Evolutionary conservation across 2,329 filamentous ascomycete genomes (phyloP), one percentile per base, ranked within the genome.

Genomic region (Pseudocercospora vitis): DNA sequence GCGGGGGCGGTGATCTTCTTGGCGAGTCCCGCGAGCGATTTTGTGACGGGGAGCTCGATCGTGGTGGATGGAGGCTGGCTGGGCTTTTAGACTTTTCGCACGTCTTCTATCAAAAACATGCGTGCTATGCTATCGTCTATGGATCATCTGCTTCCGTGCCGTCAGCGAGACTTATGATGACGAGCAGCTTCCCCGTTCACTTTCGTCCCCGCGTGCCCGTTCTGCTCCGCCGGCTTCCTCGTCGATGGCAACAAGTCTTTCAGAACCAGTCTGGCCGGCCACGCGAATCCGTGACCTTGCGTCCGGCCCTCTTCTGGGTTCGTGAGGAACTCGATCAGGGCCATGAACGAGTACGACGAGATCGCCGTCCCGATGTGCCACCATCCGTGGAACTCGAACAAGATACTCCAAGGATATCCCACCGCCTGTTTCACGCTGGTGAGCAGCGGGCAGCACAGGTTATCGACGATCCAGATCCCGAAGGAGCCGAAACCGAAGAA

Each of bases 1-100:
- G 91, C 91, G 76, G 90, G 89, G 0, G 85, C 83, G 0, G 80
- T 86, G 0, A 85, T 95, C 19, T 95, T 84, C 66, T 73, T 96
- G 57, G 88, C 88, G 1, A 87, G 87, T 64, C 79, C 74, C 67
- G 87, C 85, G 9, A 88, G 87, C 67, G 81, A 77, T 12, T 95
- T 95, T 74, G 85, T 95, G 29, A 89, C 81, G 59, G 90, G 90
- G 0, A 88, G 94, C 71, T 77, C 89, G 6, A 68, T 95, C 62
- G 85, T 87, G 26, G 88, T 95, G 47, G 91, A 96, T 71, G 91
- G 91, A 6, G 91, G 91, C 7, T 95, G 52, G 56, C 45, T 50
- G 4, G 56, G 56, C 35, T 35, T 51, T 32, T 55, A 42, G 37
- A 12, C 8, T 3, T n/a, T n/a, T n/a, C n/a, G 37, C 1, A 4